Percentiles rank a stretch among this genome's conserved stretches.
Evolutionary conservation across 2,329 filamentous ascomycete genomes (phyloP).

Genomic region (Lecanoromycetidae sp.): DNA sequence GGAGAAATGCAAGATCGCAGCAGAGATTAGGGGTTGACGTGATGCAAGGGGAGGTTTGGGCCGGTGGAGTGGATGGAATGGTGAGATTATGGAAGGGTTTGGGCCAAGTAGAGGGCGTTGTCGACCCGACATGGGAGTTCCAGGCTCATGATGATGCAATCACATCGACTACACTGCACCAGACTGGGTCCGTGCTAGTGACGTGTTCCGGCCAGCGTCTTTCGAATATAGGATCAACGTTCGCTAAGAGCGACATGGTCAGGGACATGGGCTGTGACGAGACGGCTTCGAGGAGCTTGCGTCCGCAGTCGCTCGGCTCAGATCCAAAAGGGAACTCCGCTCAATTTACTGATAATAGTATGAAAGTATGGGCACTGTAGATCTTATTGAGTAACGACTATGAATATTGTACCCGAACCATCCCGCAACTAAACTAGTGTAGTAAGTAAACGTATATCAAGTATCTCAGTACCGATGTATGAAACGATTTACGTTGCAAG

Average conservation of each 20-base stretch:
- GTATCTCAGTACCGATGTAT: too few species aligned
- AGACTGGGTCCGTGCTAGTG: slow-evolving; percentile 34
- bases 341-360: slow-evolving; percentile 25
- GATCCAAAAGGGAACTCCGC: background rate
- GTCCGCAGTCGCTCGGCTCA: background rate
- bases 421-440: too few species aligned
- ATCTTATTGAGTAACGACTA: too few species aligned
- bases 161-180: slow-evolving; percentile 36
- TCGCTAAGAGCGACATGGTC: slow-evolving; percentile 4
- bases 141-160: slow-evolving; percentile 38
- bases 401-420: too few species aligned
- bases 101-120: slow-evolving; percentile 29
- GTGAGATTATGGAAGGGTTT: slow-evolving; percentile 41
- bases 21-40: slow-evolving; percentile 48
- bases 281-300: background rate
- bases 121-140: slow-evolving; percentile 33
- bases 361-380: slow-evolving; percentile 31
- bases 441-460: too few species aligned
- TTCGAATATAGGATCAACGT: slow-evolving; percentile 11
- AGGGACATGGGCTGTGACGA: background rate
- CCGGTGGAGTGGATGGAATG: slow-evolving; percentile 45
- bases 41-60: slow-evolving; percentile 43
- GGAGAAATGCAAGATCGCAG: slow-evolving; percentile 36
- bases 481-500: too few species aligned
- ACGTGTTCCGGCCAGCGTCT: slow-evolving; percentile 38